A percentile compares a stretch with the other conserved stretches of the same genome.
These are phyloP conservation scores for Sporothrix sp. DNA, from an alignment of 2,329 filamentous ascomycete genomes.

Conservation along the genomic window DNA sequence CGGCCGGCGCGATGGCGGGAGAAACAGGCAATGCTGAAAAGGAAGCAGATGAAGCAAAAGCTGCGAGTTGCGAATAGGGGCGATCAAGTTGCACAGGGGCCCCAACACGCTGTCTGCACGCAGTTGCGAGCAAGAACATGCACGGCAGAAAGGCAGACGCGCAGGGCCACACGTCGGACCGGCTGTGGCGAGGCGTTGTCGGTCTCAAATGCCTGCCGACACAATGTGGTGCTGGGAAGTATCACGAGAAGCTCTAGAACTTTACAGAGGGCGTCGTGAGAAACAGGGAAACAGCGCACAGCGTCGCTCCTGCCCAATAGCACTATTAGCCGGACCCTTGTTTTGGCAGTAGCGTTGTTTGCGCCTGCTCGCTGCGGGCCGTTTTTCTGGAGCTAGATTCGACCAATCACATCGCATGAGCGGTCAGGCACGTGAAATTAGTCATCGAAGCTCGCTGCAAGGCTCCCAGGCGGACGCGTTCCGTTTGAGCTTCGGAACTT, in stretches of 20 bases:
- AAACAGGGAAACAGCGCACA: background rate
- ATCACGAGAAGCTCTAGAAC: background rate
- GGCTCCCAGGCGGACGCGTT: conserved; percentile 14
- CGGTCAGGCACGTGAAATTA: conserved; percentile 24
- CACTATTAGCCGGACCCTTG: background rate
- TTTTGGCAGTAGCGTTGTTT: background rate
- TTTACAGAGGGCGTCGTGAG: background rate
- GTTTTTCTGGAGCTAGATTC: background rate
- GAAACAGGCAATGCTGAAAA: background rate
- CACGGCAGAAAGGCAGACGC: no score
- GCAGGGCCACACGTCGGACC: background rate
- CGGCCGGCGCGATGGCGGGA: background rate
- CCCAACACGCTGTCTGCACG: no score
- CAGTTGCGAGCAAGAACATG: background rate
- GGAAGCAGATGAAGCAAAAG: background rate
- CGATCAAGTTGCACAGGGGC: background rate
- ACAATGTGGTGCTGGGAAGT: background rate
- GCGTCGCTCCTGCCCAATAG: background rate
- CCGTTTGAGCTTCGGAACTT: conserved; percentile 2
- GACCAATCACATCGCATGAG: background rate
- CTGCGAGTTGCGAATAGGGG: background rate
- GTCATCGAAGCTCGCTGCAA: conserved; percentile 24
- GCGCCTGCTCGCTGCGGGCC: background rate
- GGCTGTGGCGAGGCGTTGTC: background rate
- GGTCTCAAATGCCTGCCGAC: background rate